Conservation (phyloP, 78 protist species). For the Dictyostelium firmibasis region DNA sequence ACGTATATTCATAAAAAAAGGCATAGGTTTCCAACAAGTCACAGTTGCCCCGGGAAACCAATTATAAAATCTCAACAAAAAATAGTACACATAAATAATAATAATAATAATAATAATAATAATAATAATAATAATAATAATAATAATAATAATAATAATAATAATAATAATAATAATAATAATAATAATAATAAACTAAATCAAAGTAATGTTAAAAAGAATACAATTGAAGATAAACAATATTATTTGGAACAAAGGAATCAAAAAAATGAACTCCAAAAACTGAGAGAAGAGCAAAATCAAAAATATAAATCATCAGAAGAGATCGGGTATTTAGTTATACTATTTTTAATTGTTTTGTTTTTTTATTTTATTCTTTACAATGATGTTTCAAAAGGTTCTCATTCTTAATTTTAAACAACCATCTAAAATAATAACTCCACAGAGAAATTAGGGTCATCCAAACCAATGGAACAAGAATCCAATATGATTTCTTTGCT, state of each 20-base stretch:
- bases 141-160: constrained; percentile 3
- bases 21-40: constrained; percentile 66
- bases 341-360: neutral
- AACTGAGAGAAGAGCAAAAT: constrained; percentile 34
- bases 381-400: neutral
- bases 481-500: neutral
- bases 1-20: too few relatives aligned
- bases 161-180: constrained; percentile 2
- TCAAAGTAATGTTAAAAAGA: neutral
- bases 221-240: neutral
- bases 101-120: neutral
- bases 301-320: neutral
- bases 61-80: neutral
- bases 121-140: neutral
- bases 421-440: neutral
- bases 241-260: neutral
- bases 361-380: neutral
- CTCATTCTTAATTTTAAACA: neutral
- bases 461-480: constrained; percentile 13
- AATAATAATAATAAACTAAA: constrained; percentile 3
- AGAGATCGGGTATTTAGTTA: neutral
- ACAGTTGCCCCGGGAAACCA: neutral
- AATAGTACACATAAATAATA: neutral
- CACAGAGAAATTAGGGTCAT: neutral
- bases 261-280: constrained; percentile 21